Evolutionary conservation across 352 stramenopile genomes (phyloP), one percentile per base, ranked within the genome.

Genomic region (Aphanomyces euteiches): DNA sequence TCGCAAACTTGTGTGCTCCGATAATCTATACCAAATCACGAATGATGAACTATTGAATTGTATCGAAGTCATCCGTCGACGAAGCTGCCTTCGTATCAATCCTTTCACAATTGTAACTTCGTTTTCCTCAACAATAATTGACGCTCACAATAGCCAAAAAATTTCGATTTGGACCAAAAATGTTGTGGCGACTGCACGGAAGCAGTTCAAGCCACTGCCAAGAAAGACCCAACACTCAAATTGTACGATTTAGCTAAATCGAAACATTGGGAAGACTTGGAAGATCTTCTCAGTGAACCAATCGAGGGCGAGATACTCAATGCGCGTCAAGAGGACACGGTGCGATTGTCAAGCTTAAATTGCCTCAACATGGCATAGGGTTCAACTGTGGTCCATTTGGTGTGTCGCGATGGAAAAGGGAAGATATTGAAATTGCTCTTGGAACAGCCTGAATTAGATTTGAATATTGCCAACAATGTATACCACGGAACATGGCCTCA

Each of bases 31-130:
- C n/a, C 39, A 70, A 28, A 47, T 43, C 6, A 54, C 39, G n/a
- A 70, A 70, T 37, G 54, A 70, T 41, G 64, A 60, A 8, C 47
- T 36, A 5, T 36, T 70, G 21, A 28, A 36, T n/a, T 70, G 45
- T 19, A 41, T 70, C 21, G 64, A 70, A 12, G 15, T 70, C 7
- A n/a, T 70, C 5, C 43, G 64, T n/a, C 21, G 19, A 19, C 8
- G 38, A 7, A 28, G 38, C 39, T 17, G 39, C 37, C 48, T 70
- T 34, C 7, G 28, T 15, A 40, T 70, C 19, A 53, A 70, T 5
- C 39, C 54, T 4, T 34, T 12, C 8, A 39, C 64, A 7, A 70
- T 70, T 50, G 64, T 70, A 70, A 17, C 28, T 28, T 28, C 28
- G 28, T 28, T 28, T 28, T 28, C 1, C 2, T 28, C 28, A 2